Percentiles rank a stretch among this genome's conserved stretches.
Conservation (phyloP, 1,284 basidiomycete species). For the Ganoderma lingzhi region DNA sequence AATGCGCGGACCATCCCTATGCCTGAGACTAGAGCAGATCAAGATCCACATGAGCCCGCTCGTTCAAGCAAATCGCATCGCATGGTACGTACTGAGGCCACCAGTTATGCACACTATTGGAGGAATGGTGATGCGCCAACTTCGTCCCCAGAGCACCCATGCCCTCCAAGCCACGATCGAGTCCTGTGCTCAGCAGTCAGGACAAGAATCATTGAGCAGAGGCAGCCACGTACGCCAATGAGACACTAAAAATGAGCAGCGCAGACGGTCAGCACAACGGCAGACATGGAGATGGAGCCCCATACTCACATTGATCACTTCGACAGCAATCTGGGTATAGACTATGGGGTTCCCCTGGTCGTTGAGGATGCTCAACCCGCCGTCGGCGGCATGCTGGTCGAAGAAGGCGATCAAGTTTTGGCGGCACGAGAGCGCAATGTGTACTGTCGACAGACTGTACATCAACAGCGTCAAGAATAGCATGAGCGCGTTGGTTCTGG, state of each 20-base stretch:
- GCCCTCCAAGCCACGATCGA: constrained; percentile 18
- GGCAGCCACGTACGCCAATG: not conserved
- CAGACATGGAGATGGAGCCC: not conserved
- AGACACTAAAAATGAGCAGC: constrained; percentile 1
- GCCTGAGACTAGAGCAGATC: not conserved
- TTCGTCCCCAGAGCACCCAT: constrained; percentile 13
- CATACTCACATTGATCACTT: constrained; percentile 15
- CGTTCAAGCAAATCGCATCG: not conserved
- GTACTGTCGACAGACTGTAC: constrained; percentile 15
- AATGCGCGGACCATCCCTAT: constrained; percentile 6
- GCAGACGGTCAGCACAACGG: not conserved
- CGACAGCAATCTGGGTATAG: constrained; percentile 12
- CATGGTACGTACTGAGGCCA: constrained; percentile 4
- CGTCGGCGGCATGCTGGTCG: constrained; percentile 11
- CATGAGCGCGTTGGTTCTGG: constrained; percentile 9
- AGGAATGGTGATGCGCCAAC: constrained; percentile 1
- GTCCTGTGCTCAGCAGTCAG: not conserved
- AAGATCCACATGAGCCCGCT: not conserved
- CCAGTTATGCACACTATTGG: constrained; percentile 8
- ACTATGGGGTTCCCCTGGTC: constrained; percentile 8
- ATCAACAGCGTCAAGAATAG: constrained; percentile 15
- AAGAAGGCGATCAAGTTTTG: constrained; percentile 17
- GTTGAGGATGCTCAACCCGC: constrained; percentile 7
- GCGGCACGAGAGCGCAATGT: constrained; percentile 8
- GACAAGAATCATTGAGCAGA: not conserved